Conservation (phyloP, 768 basidiomycete species). For the Sutorius australiensis region DNA sequence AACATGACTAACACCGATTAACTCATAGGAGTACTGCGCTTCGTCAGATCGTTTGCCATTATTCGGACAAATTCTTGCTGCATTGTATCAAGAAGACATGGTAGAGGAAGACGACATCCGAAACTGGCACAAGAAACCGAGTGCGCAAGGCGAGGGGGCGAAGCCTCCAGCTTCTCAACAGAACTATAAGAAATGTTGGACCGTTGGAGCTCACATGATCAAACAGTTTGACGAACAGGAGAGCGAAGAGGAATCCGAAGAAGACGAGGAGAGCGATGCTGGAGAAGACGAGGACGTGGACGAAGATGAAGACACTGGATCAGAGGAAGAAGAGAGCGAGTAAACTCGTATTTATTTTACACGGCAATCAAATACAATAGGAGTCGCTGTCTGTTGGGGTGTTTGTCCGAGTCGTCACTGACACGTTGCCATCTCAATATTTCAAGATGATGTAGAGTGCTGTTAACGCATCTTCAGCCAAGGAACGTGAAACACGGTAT, state of each 20-base stretch:
- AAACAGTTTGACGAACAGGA: conserved; percentile 80
- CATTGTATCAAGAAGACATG: conserved; percentile 88
- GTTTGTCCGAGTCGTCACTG: neutral
- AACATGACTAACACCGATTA: neutral
- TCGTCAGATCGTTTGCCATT: conserved; percentile 58
- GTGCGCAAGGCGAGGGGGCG: conserved; percentile 49
- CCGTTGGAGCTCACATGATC: conserved; percentile 69
- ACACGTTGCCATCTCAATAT: conserved; percentile 38
- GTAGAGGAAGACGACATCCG: conserved; percentile 88
- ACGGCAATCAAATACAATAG: conserved; percentile 7
- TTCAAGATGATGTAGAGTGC: conserved; percentile 82
- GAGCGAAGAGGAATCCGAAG: conserved; percentile 44
- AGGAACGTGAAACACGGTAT: neutral
- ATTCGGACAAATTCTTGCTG: conserved; percentile 83
- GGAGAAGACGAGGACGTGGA: conserved; percentile 9
- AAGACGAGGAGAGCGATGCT: conserved; percentile 15
- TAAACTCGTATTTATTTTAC: conserved; percentile 9
- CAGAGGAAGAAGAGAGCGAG: conserved; percentile 13
- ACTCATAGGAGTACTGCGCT: conserved; percentile 59
- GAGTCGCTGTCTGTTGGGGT: neutral
- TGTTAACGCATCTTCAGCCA: conserved; percentile 28
- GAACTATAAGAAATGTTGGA: conserved; percentile 66
- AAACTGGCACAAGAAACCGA: conserved; percentile 69
- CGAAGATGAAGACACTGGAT: neutral
- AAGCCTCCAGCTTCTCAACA: conserved; percentile 42